A percentile compares a stretch with the other conserved stretches of the same genome.
Conservation (phyloP, 441 rosid genomes). For the Gossypium lobatum region DNA sequence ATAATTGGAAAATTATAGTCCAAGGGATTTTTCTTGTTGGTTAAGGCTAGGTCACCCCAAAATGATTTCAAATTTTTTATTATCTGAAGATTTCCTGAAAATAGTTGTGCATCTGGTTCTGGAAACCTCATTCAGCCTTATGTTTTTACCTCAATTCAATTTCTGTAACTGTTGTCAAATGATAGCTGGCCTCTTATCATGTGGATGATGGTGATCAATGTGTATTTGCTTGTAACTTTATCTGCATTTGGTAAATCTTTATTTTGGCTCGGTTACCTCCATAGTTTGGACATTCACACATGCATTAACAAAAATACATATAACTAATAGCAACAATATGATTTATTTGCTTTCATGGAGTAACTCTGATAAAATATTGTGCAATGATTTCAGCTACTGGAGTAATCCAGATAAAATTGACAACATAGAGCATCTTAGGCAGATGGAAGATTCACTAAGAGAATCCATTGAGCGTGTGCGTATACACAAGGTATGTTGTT, state of each 20-base stretch:
- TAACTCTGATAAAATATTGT: conserved; percentile 9
- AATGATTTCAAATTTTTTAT: background rate
- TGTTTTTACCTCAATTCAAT: background rate
- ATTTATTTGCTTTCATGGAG: background rate
- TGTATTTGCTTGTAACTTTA: background rate
- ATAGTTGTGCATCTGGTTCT: background rate
- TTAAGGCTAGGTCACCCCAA: background rate
- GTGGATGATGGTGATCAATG: background rate
- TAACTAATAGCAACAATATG: background rate
- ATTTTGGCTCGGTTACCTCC: background rate
- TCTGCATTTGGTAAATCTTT: background rate
- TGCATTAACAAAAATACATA: background rate
- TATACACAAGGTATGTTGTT: conserved; percentile 46
- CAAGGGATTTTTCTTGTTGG: background rate
- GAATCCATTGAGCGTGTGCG: conserved; percentile 51
- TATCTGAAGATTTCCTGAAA: background rate
- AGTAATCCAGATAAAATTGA: conserved; percentile 62
- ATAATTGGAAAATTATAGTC: background rate
- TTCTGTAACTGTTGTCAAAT: background rate
- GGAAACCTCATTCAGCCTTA: background rate
- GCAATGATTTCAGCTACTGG: conserved; percentile 61
- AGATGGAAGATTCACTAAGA: conserved; percentile 73
- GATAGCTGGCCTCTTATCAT: background rate
- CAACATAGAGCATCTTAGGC: conserved; percentile 51
- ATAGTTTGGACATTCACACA: background rate